These are phyloP conservation scores for Leucocoprinus birnbaumii DNA, from an alignment of 768 basidiomycete species.

Conservation along the genomic window DNA sequence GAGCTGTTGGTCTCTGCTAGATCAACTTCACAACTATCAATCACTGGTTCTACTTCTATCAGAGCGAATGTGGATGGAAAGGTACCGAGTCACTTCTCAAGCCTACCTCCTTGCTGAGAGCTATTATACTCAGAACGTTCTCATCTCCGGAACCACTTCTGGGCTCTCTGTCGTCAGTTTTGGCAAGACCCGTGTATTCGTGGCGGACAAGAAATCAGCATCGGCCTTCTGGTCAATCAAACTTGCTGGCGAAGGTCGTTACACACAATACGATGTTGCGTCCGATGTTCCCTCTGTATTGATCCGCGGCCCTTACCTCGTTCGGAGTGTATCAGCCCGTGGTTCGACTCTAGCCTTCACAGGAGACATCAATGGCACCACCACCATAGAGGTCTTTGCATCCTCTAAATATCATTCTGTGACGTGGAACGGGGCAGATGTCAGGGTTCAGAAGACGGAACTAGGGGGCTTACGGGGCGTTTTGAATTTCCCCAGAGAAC, in stretches of 20 bases:
- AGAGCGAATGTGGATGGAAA: not conserved
- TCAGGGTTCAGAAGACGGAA: constrained; percentile 27
- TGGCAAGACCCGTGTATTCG: constrained; percentile 47
- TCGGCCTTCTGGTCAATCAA: constrained; percentile 62
- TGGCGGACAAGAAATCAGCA: constrained; percentile 56
- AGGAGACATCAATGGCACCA: constrained; percentile 56
- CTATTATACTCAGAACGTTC: constrained; percentile 28
- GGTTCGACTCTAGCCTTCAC: constrained; percentile 25
- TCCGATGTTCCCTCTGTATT: constrained; percentile 27
- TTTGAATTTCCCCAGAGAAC: constrained; percentile 21
- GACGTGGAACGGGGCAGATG: constrained; percentile 55
- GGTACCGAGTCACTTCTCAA: not conserved
- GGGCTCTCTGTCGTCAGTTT: constrained; percentile 37
- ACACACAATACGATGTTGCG: constrained; percentile 24
- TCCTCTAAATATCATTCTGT: constrained; percentile 38
- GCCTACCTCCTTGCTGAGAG: not conserved
- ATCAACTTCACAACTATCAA: not conserved
- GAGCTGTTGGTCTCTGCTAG: constrained; percentile 23
- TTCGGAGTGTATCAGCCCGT: constrained; percentile 24
- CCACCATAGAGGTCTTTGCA: constrained; percentile 52
- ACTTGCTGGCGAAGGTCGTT: constrained; percentile 24
- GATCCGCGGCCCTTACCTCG: constrained; percentile 32
- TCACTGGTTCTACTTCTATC: not conserved
- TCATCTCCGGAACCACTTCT: constrained; percentile 39
- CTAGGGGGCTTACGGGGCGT: constrained; percentile 24